Conservation (phyloP, 495 filamentous ascomycete genomes). For the Geopyxis carbonaria region DNA sequence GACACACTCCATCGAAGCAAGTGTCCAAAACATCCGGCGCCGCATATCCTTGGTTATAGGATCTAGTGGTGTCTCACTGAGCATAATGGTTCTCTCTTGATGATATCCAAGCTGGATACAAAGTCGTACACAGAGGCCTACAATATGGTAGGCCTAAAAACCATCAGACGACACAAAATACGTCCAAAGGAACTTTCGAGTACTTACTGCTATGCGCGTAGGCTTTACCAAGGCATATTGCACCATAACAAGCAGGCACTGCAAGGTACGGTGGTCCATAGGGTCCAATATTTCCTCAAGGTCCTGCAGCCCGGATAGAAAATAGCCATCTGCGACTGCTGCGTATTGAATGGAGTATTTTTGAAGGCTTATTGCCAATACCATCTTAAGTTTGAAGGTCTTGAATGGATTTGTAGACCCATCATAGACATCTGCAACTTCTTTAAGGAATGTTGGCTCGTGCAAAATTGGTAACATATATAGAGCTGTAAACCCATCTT, state of each 20-base stretch:
- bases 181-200: conserved; percentile 5
- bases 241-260: conserved; percentile 71
- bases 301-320: conserved; percentile 64
- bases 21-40: conserved; percentile 69
- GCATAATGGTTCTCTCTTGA: conserved; percentile 66
- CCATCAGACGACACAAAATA: too few species aligned
- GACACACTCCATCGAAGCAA: conserved; percentile 59
- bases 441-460: conserved; percentile 57
- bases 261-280: conserved; percentile 75
- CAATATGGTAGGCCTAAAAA: conserved; percentile 54
- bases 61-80: conserved; percentile 38
- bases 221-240: conserved; percentile 87
- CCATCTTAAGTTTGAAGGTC: conserved; percentile 73
- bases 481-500: conserved; percentile 49
- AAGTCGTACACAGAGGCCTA: conserved; percentile 68
- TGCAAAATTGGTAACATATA: conserved; percentile 71
- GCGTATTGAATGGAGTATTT: conserved; percentile 64
- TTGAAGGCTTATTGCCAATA: conserved; percentile 82
- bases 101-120: conserved; percentile 70
- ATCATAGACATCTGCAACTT: conserved; percentile 62
- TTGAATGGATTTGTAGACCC: conserved; percentile 60
- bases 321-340: conserved; percentile 79
- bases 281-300: conserved; percentile 59
- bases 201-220: conserved; percentile 55
- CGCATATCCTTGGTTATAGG: conserved; percentile 71